Evolutionary conservation across 768 basidiomycete genomes (phyloP).

Genomic region (Lentinula sp.): DNA sequence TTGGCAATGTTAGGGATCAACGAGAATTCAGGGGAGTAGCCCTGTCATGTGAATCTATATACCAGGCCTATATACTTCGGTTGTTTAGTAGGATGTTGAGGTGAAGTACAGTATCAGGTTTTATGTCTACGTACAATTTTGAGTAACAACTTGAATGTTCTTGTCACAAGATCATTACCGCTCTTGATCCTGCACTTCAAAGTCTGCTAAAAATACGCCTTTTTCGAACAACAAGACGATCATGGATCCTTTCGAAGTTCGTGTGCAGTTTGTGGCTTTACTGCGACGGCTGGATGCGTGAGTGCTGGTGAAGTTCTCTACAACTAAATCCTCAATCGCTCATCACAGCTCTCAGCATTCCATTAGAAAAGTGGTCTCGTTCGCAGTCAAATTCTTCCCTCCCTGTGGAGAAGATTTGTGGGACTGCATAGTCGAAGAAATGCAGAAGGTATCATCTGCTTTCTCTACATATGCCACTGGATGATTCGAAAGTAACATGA

Average conservation of each 20-base stretch:
- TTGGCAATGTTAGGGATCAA: too few species aligned
- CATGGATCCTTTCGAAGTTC: constrained; percentile 69
- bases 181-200: too few species aligned
- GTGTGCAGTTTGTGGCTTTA: constrained; percentile 65
- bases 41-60: too few species aligned
- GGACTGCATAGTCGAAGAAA: constrained; percentile 91
- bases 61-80: constrained; percentile 13
- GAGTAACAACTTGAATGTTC: too few species aligned
- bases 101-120: too few species aligned
- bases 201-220: too few species aligned
- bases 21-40: too few species aligned
- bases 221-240: background rate
- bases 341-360: constrained; percentile 70
- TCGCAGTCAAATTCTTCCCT: constrained; percentile 78
- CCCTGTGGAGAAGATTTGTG: constrained; percentile 88
- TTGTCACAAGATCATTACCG: too few species aligned
- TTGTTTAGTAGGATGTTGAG: too few species aligned
- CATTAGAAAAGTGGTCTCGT: constrained; percentile 83
- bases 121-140: too few species aligned
- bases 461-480: background rate
- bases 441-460: constrained; percentile 58
- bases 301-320: constrained; percentile 18
- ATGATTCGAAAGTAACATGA: background rate
- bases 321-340: constrained; percentile 13
- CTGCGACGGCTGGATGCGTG: constrained; percentile 64